phyloP scores from a whole-genome alignment of 495 filamentous ascomycete genomes.

The Aspergillus cristatus region DNA sequence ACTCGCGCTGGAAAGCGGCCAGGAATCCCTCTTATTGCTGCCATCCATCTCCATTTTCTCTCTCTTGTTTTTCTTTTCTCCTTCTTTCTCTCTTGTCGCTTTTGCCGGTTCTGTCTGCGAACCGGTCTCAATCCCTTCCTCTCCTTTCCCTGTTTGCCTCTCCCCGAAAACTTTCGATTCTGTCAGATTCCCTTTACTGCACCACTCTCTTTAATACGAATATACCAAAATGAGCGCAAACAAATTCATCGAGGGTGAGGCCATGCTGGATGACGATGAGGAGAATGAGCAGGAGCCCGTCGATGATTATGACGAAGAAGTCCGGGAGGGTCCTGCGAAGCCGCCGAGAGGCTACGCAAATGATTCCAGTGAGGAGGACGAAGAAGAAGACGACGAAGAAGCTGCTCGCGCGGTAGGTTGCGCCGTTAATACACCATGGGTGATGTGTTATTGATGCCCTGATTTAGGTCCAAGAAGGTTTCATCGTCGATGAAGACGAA shows the following conservation, averaged over 20 bases:
- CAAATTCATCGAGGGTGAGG: conserved; percentile 75
- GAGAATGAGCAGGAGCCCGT: conserved; percentile 64
- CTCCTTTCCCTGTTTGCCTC: background rate
- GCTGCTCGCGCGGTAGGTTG: conserved; percentile 47
- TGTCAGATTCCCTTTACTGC: background rate
- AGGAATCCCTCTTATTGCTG: conserved; percentile 10
- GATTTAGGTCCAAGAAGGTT: conserved; percentile 74
- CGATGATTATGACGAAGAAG: conserved; percentile 64
- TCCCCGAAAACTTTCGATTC: background rate
- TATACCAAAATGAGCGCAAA: conserved; percentile 57
- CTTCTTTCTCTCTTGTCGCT: no score
- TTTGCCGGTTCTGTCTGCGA: no score
- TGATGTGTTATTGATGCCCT: background rate
- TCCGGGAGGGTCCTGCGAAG: conserved; percentile 23
- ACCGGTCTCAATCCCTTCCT: background rate
- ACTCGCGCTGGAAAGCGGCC: no score
- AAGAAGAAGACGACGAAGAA: conserved; percentile 88
- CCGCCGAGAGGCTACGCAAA: conserved; percentile 33
- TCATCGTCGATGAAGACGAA: conserved; percentile 92
- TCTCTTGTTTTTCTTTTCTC: background rate
- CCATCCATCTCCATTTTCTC: conserved; percentile 2
- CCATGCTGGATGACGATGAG: conserved; percentile 81
- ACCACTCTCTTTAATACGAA: conserved; percentile 11
- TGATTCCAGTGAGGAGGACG: conserved; percentile 92
- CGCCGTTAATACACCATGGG: background rate